Conservation (phyloP, 2,329 filamentous ascomycete species). For the Scleromitrula shiraiana region DNA sequence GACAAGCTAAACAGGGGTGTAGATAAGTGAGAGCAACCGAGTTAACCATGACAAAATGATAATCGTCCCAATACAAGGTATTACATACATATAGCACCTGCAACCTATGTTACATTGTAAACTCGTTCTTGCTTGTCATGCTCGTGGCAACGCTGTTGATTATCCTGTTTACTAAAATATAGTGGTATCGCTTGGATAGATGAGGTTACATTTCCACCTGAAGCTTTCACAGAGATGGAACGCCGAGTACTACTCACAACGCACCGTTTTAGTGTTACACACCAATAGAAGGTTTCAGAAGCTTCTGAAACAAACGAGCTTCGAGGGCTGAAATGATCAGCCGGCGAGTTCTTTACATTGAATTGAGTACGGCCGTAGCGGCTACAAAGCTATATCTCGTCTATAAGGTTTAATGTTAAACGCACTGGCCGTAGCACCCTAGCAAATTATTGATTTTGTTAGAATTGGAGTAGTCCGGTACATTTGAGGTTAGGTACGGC, state of each 20-base stretch:
- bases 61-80: background rate
- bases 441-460: too few species aligned
- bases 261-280: background rate
- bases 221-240: background rate
- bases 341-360: background rate
- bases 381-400: background rate
- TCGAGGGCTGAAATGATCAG: background rate
- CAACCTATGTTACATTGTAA: constrained; percentile 1
- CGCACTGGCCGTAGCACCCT: too few species aligned
- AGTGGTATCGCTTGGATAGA: background rate
- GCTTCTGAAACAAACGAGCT: constrained; percentile 9
- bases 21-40: background rate
- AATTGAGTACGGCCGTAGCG: background rate
- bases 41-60: background rate
- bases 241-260: background rate
- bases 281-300: constrained; percentile 7
- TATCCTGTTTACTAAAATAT: background rate
- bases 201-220: background rate
- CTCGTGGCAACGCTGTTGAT: constrained; percentile 7
- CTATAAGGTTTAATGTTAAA: background rate
- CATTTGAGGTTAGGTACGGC: background rate
- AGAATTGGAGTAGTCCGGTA: too few species aligned
- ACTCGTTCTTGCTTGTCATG: background rate
- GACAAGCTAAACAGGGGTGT: background rate
- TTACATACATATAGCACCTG: constrained; percentile 2